A percentile compares a stretch with the other conserved stretches of the same genome.
These are phyloP conservation scores for Penicillium pancosmium DNA, from an alignment of 495 filamentous ascomycete genomes.

Conservation along the genomic window DNA sequence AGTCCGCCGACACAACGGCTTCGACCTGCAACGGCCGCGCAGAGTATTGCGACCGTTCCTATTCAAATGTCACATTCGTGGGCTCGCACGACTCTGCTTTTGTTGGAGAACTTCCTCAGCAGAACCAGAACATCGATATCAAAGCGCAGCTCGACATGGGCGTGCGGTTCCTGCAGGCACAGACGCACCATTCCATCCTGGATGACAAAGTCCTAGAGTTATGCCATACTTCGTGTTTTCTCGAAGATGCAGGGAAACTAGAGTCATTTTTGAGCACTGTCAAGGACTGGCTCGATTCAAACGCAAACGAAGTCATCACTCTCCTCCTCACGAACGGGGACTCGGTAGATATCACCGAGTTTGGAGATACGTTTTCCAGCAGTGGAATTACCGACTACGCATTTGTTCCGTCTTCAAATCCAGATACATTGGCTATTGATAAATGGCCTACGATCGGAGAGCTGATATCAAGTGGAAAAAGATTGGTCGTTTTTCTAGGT, in stretches of 20 bases:
- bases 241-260: conserved; percentile 67
- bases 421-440: conserved; percentile 31
- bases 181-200: conserved; percentile 58
- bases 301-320: conserved; percentile 71
- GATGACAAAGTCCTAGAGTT: conserved; percentile 54
- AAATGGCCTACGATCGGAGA: conserved; percentile 66
- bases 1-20: conserved; percentile 8
- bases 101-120: conserved; percentile 58
- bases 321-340: conserved; percentile 71
- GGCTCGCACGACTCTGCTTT: conserved; percentile 73
- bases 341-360: conserved; percentile 46
- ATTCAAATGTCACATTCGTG: conserved; percentile 68
- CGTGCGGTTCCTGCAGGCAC: conserved; percentile 68
- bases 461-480: conserved; percentile 60
- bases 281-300: conserved; percentile 63
- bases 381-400: conserved; percentile 61
- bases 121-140: conserved; percentile 69
- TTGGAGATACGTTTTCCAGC: conserved; percentile 55
- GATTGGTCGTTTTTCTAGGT: conserved; percentile 66
- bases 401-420: conserved; percentile 49
- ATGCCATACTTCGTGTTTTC: conserved; percentile 66
- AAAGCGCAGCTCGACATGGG: conserved; percentile 68
- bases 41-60: conserved; percentile 60
- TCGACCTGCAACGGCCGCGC: conserved; percentile 67
- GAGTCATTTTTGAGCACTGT: conserved; percentile 57